These are phyloP conservation scores for Verticillium tricorpus DNA, from an alignment of 2,329 filamentous ascomycete species.

Conservation along the genomic window DNA sequence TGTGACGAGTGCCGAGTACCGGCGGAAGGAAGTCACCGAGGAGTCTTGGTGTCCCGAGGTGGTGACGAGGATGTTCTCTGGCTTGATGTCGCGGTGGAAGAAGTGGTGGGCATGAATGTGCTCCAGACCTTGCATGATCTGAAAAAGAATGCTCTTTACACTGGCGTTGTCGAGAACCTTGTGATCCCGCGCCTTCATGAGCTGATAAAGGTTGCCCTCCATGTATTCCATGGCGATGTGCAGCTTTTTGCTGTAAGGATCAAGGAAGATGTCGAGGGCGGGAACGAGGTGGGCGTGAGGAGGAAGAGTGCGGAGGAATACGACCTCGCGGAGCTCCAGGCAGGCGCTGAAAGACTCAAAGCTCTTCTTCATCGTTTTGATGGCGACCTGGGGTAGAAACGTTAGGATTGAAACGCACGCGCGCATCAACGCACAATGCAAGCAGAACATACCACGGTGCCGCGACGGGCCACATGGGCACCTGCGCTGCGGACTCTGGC, in stretches of 20 bases:
- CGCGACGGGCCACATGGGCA: constrained; percentile 79
- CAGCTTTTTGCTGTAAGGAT: constrained; percentile 91
- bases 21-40: constrained; percentile 71
- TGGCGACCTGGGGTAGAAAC: constrained; percentile 66
- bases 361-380: constrained; percentile 99
- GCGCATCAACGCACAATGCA: background rate
- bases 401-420: constrained; percentile 2
- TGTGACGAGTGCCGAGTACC: constrained; percentile 90
- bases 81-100: constrained; percentile 98
- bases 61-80: constrained; percentile 96
- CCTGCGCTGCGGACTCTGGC: constrained; percentile 89
- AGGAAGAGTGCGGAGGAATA: constrained; percentile 88
- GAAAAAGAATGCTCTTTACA: constrained; percentile 96
- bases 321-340: constrained; percentile 90
- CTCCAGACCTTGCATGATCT: constrained; percentile 93
- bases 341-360: constrained; percentile 91
- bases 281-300: constrained; percentile 91
- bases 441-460: constrained; percentile 72
- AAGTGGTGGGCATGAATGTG: constrained; percentile 97
- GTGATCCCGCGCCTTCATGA: constrained; percentile 98
- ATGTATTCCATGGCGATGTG: constrained; percentile 99
- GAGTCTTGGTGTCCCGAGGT: constrained; percentile 82
- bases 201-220: constrained; percentile 97
- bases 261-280: constrained; percentile 95
- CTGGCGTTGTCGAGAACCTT: constrained; percentile 85